phyloP scores from a whole-genome alignment of 768 basidiomycete genomes.

The Leccinum uliginosum region DNA sequence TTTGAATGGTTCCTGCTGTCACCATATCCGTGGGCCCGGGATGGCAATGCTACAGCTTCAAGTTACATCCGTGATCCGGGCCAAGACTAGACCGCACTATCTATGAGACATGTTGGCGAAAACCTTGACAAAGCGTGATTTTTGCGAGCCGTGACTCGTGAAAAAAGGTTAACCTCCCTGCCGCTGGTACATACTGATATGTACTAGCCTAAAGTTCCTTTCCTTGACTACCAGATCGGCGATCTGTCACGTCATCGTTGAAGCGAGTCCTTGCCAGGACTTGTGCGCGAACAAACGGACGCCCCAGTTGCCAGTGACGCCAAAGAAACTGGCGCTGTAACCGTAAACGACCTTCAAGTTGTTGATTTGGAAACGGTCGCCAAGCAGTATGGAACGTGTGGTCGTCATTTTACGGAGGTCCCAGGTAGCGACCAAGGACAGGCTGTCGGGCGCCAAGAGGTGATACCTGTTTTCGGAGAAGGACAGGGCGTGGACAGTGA shows the following conservation, averaged over 20 bases:
- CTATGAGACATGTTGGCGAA: too few species aligned
- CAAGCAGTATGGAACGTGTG: slow-evolving; percentile 61
- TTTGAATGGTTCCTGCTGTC: too few species aligned
- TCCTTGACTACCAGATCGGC: slow-evolving; percentile 62
- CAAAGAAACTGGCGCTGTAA: slow-evolving; percentile 78
- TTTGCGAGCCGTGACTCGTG: too few species aligned
- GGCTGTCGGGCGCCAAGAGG: slow-evolving; percentile 75
- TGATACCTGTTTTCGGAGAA: slow-evolving; percentile 99
- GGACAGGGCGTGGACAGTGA: slow-evolving; percentile 74
- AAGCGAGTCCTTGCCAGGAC: slow-evolving; percentile 85
- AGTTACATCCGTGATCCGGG: too few species aligned
- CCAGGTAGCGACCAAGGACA: slow-evolving; percentile 82
- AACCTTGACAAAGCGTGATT: too few species aligned
- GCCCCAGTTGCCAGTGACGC: slow-evolving; percentile 77
- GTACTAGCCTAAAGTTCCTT: slow-evolving; percentile 85
- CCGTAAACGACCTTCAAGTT: slow-evolving; percentile 87
- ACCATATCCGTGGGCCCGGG: too few species aligned
- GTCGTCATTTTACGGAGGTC: slow-evolving; percentile 83
- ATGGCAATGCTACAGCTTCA: too few species aligned
- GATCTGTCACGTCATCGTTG: slow-evolving; percentile 77
- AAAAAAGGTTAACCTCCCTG: slow-evolving; percentile 56
- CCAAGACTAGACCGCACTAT: too few species aligned
- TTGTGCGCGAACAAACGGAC: slow-evolving; percentile 85
- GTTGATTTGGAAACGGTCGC: slow-evolving; percentile 76
- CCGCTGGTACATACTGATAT: slow-evolving; percentile 55